phyloP scores from a whole-genome alignment of 768 basidiomycete genomes.

The Saitozyma sp. region DNA sequence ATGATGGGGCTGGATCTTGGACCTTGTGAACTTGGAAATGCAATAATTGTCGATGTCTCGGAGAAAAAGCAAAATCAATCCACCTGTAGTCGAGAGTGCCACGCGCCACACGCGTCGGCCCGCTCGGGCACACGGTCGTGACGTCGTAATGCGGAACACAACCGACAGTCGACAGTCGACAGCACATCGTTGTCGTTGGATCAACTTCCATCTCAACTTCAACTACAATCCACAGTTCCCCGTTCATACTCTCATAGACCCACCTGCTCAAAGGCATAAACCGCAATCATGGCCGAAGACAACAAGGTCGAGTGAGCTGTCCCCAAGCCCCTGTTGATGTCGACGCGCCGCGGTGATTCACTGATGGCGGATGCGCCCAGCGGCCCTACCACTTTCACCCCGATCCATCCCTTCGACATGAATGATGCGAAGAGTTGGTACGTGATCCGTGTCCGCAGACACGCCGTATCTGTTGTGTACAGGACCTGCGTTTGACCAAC shows the following conservation, averaged over 20 bases:
- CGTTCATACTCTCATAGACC: background rate
- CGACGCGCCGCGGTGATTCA: background rate
- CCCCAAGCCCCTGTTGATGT: background rate
- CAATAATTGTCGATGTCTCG: no score
- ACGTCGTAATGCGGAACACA: no score
- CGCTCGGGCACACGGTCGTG: no score
- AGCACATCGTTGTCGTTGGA: no score
- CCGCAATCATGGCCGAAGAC: constrained; percentile 7
- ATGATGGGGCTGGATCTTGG: no score
- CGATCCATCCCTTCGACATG: constrained; percentile 52
- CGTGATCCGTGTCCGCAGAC: constrained; percentile 2
- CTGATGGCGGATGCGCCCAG: constrained; percentile 8
- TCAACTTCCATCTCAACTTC: no score
- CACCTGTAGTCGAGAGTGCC: no score
- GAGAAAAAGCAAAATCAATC: no score
- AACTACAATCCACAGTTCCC: no score
- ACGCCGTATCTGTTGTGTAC: background rate
- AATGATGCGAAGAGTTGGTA: constrained; percentile 48
- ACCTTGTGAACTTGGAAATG: no score
- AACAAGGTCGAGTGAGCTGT: constrained; percentile 1
- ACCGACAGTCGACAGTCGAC: no score
- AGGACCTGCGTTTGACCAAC: background rate
- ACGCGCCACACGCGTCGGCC: no score
- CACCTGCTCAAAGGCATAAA: background rate
- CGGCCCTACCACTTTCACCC: constrained; percentile 45